A percentile compares a stretch with the other conserved stretches of the same genome.
Conservation (phyloP, 2,329 filamentous ascomycete genomes). For the Delphinella strobiligena region DNA sequence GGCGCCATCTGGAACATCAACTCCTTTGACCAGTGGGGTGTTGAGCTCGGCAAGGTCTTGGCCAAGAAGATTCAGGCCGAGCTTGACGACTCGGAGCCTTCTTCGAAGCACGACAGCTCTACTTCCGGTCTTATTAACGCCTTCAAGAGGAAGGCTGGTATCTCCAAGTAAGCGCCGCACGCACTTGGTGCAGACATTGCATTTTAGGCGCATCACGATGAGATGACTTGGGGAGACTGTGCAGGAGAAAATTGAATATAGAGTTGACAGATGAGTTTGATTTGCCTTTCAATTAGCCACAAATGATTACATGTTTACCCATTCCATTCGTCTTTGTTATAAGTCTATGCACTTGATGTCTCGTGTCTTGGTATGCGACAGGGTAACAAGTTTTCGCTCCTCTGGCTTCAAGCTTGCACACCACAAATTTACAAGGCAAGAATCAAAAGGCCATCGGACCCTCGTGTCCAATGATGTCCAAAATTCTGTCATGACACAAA, state of each 20-base stretch:
- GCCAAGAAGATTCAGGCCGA: conserved; percentile 62
- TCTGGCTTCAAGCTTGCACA: no score
- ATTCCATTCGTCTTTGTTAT: no score
- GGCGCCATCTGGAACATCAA: conserved; percentile 99
- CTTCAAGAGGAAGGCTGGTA: conserved; percentile 67
- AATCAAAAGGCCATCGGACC: no score
- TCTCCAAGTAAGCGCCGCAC: conserved; percentile 12
- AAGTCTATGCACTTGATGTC: no score
- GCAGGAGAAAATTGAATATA: neutral
- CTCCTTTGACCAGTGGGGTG: conserved; percentile 98
- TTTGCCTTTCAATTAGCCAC: no score
- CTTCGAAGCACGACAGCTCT: conserved; percentile 67
- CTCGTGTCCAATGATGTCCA: no score
- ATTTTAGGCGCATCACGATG: neutral
- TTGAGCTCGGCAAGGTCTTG: conserved; percentile 91
- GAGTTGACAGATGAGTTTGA: neutral
- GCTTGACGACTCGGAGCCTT: conserved; percentile 65
- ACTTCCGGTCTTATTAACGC: conserved; percentile 82
- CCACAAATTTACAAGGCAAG: no score
- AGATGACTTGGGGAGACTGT: neutral
- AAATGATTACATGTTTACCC: no score
- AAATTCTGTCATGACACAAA: no score
- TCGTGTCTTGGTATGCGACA: no score
- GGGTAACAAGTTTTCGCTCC: no score
- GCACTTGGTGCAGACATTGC: no score